Base-by-base conservation (phyloP, 805 yeast genomes). In the Wickerhamiella azymoides region DNA sequence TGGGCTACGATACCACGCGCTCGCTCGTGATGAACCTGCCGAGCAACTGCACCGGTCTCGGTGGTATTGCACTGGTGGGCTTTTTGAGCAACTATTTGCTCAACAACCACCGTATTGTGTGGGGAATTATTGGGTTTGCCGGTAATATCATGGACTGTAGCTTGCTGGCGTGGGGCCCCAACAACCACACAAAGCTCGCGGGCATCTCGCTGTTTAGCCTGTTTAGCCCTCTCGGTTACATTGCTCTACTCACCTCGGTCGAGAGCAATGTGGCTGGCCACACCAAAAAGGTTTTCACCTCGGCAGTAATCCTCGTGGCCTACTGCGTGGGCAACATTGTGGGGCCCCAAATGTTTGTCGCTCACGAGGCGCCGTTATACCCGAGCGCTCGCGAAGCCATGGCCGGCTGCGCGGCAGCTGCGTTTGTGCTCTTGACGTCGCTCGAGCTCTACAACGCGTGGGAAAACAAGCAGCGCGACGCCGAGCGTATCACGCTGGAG, bases 281-380 rank as follows among this genome's bases (percentile, higher is more conserved):
- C 52, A 80, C 88, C 10, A 83, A 83, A 61, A 77, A 80, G 54
- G 69, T 77, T 52, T 69, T 76, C 6, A 69, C 74, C 18, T 73
- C 76, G 43, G 79, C 79, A 4, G 59, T 77, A 26, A 70, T 71
- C 43, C 67, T 80, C 60, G 68, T 80, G 47, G 80, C 76, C 3
- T 82, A 79, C 57, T 75, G 83, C 36, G 72, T 76, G 38, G 83
- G 84, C 13, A 77, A 79, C 58, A 64, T 80, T 36, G 71, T 79
- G 47, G 89, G 88, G 2, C 85, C 89, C 3, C 85, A 79, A 60
- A 69, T 80, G 19, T 82, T 80, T 63, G 69, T 65, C 45, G 62
- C 71, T 0, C 51, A 60, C 4, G 73, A 78, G 47, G 79, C 76
- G 10, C 85, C 85, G 6, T 56, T 60, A 33, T 81, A 79, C 56